Conservation (phyloP, 768 basidiomycete genomes). For the Gyrodon lividus region DNA sequence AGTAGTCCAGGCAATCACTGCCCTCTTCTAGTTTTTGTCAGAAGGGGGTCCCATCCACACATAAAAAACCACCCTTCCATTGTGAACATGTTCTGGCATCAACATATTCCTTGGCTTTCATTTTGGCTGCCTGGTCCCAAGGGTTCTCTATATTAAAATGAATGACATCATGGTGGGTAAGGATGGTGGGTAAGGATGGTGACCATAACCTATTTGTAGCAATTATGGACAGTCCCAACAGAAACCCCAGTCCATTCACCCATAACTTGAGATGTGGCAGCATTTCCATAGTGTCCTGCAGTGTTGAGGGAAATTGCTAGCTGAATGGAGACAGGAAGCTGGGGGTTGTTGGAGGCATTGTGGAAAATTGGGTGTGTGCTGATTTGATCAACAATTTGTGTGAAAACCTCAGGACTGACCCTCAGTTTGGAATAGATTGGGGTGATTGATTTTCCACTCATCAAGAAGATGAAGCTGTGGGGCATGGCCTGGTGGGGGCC, state of each 20-base stretch:
- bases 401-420: conserved; percentile 26
- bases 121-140: neutral
- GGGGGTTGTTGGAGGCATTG: conserved; percentile 18
- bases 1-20: too few species aligned
- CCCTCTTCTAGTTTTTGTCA: too few species aligned
- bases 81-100: neutral
- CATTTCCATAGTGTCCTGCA: conserved; percentile 9
- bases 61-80: conserved; percentile 9
- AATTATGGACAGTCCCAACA: conserved; percentile 19
- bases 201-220: conserved; percentile 14
- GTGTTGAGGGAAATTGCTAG: conserved; percentile 24
- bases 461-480: conserved; percentile 13
- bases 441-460: conserved; percentile 11
- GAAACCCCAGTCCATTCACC: conserved; percentile 19
- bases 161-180: conserved; percentile 17
- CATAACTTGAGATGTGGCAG: conserved; percentile 16
- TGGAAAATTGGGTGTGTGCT: conserved; percentile 27
- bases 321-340: conserved; percentile 29
- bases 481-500: neutral
- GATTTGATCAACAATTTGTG: conserved; percentile 17
- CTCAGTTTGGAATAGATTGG: conserved; percentile 29
- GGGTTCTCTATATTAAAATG: conserved; percentile 2
- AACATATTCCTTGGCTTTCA: neutral
- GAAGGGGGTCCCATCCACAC: conserved; percentile 12
- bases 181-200: conserved; percentile 13